phyloP scores from a whole-genome alignment of 1,139 yeast genomes.

The Candida sojae region DNA sequence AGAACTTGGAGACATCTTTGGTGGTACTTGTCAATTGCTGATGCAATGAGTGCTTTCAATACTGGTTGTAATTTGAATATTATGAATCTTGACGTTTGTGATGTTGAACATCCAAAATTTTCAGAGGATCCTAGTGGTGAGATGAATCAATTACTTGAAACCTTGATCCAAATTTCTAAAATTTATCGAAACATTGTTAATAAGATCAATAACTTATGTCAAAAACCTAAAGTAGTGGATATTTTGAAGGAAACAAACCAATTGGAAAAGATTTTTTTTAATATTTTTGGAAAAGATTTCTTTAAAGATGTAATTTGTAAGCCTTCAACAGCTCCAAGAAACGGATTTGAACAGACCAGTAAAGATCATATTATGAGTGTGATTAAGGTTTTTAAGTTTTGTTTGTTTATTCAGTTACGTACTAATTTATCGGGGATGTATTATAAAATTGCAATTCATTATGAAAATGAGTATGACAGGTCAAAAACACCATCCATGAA shows the following conservation, averaged over 20 bases:
- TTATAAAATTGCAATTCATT: constrained; percentile 45
- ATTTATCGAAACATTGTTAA: constrained; percentile 33
- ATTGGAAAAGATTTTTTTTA: constrained; percentile 38
- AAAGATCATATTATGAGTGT: constrained; percentile 22
- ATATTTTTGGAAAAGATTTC: constrained; percentile 46
- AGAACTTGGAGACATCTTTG: constrained; percentile 43
- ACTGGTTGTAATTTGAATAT: constrained; percentile 36
- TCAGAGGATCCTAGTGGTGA: constrained; percentile 21
- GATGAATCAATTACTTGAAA: constrained; percentile 17
- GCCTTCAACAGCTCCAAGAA: constrained; percentile 25
- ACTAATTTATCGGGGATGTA: constrained; percentile 47
- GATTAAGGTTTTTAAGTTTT: constrained; percentile 38
- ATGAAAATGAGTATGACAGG: constrained; percentile 35
- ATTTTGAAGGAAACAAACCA: constrained; percentile 39
- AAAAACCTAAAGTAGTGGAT: constrained; percentile 39
- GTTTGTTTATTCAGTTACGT: constrained; percentile 38
- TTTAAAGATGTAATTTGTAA: constrained; percentile 42
- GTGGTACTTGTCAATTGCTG: constrained; percentile 32
- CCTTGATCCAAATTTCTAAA: constrained; percentile 22
- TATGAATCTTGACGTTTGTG: constrained; percentile 29
- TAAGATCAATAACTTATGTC: constrained; percentile 30
- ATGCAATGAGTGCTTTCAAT: constrained; percentile 36
- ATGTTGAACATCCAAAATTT: constrained; percentile 31
- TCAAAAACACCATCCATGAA: constrained; percentile 22
- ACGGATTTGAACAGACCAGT: constrained; percentile 18